These are phyloP conservation scores for Sisymbrium irio DNA, from an alignment of 345 rosid species.

Conservation along the genomic window DNA sequence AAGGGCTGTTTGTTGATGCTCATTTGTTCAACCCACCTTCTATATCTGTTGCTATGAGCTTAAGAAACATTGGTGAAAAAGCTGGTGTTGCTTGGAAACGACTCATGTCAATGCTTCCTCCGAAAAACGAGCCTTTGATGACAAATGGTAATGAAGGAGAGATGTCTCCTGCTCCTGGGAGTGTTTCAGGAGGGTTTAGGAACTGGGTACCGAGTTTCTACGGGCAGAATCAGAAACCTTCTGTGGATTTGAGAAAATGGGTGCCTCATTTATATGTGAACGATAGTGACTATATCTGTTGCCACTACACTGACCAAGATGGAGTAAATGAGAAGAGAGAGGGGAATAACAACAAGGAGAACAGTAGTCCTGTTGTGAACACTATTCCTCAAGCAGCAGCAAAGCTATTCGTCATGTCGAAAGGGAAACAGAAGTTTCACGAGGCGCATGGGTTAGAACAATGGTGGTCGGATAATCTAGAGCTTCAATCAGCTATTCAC, in stretches of 20 bases:
- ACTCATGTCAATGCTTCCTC: conserved; percentile 77
- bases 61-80: conserved; percentile 81
- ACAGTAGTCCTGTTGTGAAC: conserved; percentile 24
- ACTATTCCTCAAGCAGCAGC: conserved; percentile 54
- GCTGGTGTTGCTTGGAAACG: conserved; percentile 77
- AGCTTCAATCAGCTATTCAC: conserved; percentile 62
- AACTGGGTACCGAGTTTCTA: conserved; percentile 57
- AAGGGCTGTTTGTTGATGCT: conserved; percentile 73
- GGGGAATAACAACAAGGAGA: conserved; percentile 46
- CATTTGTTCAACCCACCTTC: conserved; percentile 97
- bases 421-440: conserved; percentile 87
- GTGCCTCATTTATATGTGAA: conserved; percentile 88
- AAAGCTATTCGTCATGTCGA: conserved; percentile 83
- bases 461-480: conserved; percentile 95
- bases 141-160: conserved; percentile 14
- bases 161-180: conserved; percentile 26
- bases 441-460: conserved; percentile 97
- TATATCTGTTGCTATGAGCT: conserved; percentile 82
- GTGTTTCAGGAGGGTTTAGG: conserved; percentile 55
- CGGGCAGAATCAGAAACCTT: conserved; percentile 45
- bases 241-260: conserved; percentile 62
- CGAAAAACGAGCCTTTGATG: conserved; percentile 27
- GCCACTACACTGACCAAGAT: conserved; percentile 64
- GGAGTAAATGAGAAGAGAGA: conserved; percentile 36
- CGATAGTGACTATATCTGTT: conserved; percentile 86